A percentile compares a stretch with the other conserved stretches of the same genome.
Conservation (phyloP, 2,329 filamentous ascomycete genomes). For the Rhexocercosporidium sp. region DNA sequence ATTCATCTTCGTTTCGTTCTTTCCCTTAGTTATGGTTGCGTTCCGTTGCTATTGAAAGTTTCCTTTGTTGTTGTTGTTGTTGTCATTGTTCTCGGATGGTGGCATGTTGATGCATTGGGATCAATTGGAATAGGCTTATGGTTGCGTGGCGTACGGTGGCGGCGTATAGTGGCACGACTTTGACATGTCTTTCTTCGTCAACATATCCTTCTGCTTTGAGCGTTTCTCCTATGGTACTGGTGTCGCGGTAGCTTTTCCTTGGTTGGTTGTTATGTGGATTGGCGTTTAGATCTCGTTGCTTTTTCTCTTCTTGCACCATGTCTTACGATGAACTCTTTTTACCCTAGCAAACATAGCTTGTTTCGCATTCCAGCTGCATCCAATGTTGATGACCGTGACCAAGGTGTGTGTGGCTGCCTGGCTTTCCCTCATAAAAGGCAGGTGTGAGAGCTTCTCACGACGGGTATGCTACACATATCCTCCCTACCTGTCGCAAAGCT, state of each 20-base stretch:
- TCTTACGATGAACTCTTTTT: background rate
- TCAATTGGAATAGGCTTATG: background rate
- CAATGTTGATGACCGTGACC: background rate
- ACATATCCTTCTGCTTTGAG: conserved; percentile 2
- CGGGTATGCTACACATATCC: too few species aligned
- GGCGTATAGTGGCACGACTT: background rate
- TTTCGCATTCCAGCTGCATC: background rate
- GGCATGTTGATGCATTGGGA: background rate
- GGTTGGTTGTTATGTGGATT: background rate
- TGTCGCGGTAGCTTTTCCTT: background rate
- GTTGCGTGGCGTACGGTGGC: background rate
- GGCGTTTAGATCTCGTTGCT: background rate
- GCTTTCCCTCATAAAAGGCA: too few species aligned
- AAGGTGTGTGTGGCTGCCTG: too few species aligned
- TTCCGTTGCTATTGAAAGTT: too few species aligned
- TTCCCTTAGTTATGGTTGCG: too few species aligned
- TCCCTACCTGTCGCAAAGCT: background rate
- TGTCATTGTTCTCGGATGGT: too few species aligned
- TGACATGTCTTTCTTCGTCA: conserved; percentile 2
- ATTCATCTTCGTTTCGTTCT: too few species aligned
- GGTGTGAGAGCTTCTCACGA: too few species aligned
- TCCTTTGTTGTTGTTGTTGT: too few species aligned
- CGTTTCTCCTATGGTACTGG: background rate
- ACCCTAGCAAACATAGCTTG: background rate
- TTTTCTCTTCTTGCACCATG: conserved; percentile 5